A percentile compares a stretch with the other conserved stretches of the same genome.
These are phyloP conservation scores for Phyllosticta citriasiana DNA, from an alignment of 2,329 filamentous ascomycete genomes.

Conservation along the genomic window DNA sequence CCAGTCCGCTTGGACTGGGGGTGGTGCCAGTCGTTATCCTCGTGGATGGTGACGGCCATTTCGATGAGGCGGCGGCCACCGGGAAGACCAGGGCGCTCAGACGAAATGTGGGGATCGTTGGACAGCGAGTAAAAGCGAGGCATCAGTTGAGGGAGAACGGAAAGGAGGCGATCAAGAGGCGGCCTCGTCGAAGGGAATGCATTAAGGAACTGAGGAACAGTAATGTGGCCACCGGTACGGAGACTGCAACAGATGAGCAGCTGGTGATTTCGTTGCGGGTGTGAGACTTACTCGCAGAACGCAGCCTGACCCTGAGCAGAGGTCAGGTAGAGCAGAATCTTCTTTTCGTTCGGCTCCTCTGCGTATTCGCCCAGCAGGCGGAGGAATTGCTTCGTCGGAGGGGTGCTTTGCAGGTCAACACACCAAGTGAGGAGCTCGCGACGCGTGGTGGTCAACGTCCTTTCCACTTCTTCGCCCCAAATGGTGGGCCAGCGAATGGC, in stretches of 20 bases:
- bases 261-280: neutral
- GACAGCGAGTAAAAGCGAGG: constrained; percentile 97
- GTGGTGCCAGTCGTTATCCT: constrained; percentile 66
- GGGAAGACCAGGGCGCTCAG: constrained; percentile 56
- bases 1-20: constrained; percentile 57
- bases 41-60: constrained; percentile 93
- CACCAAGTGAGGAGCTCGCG: constrained; percentile 94
- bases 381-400: constrained; percentile 79
- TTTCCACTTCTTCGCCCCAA: constrained; percentile 82
- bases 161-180: constrained; percentile 71
- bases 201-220: constrained; percentile 72
- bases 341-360: constrained; percentile 69
- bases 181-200: constrained; percentile 90
- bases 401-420: constrained; percentile 82
- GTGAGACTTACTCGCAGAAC: constrained; percentile 59
- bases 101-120: constrained; percentile 82
- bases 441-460: constrained; percentile 81
- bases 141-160: constrained; percentile 79
- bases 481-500: constrained; percentile 92
- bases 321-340: constrained; percentile 76
- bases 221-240: constrained; percentile 76
- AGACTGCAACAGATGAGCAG: constrained; percentile 32
- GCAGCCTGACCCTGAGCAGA: constrained; percentile 82
- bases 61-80: constrained; percentile 70
- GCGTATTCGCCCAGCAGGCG: constrained; percentile 80